Conservation (phyloP, 2,329 filamentous ascomycete genomes). For the Neonectria faginata region DNA sequence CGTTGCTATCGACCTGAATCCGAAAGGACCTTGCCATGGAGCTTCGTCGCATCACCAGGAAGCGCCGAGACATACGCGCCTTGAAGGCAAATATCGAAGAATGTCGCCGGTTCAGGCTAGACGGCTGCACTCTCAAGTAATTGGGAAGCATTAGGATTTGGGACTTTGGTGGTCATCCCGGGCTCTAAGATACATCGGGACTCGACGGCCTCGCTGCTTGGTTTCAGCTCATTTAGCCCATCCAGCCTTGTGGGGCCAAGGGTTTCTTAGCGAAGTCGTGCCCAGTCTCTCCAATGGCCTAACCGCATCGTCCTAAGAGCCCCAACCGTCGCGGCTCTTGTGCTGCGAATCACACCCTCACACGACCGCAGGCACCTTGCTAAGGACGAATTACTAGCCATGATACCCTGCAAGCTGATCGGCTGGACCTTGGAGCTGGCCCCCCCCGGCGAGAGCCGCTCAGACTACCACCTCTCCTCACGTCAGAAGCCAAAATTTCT, state of each 20-base stretch:
- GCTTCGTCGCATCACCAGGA: slow-evolving; percentile 2
- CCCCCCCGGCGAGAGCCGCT: not conserved
- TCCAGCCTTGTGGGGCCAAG: slow-evolving; percentile 33
- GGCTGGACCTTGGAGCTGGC: not conserved
- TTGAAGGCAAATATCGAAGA: slow-evolving; percentile 19
- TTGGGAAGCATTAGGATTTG: slow-evolving; percentile 13
- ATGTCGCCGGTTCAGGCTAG: slow-evolving; percentile 26
- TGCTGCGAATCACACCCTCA: slow-evolving; percentile 12
- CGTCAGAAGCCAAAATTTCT: slow-evolving; percentile 24
- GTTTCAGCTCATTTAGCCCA: slow-evolving; percentile 28
- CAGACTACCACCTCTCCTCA: slow-evolving; percentile 17
- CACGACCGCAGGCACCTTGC: not conserved
- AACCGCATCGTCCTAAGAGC: no score
- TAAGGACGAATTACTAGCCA: not conserved
- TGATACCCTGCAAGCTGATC: slow-evolving; percentile 5
- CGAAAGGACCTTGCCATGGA: not conserved
- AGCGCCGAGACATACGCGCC: slow-evolving; percentile 10
- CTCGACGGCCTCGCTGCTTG: slow-evolving; percentile 3
- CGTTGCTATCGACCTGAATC: not conserved
- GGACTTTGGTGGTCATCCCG: slow-evolving; percentile 29
- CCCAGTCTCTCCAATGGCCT: slow-evolving; percentile 11
- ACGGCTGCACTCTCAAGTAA: not conserved
- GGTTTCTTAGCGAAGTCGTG: slow-evolving; percentile 8
- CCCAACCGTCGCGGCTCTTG: not conserved
- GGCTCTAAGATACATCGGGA: slow-evolving; percentile 2